Evolutionary conservation across 805 yeast species (phyloP), one percentile per base, ranked within the genome.

Genomic region (Yamadazyma philogaea): DNA sequence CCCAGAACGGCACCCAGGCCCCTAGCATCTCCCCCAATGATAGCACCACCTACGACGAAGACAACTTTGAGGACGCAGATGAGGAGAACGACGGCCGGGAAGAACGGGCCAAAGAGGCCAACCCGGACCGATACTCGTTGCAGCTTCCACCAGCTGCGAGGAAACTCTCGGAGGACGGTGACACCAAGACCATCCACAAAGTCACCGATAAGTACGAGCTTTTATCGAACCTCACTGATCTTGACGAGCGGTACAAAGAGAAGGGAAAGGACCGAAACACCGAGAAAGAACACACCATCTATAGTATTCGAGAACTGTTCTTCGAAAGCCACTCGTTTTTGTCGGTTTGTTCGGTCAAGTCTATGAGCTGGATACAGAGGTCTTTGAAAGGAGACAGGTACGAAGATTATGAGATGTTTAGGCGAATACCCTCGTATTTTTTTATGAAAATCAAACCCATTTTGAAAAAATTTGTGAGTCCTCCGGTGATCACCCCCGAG

Each of bases 291-390:
- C 22, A 32, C 31, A 39, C 42, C 14, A 15, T 39, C 7, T 39
- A 39, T 22, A 31, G 28, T 20, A 12, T 43, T 11, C 15, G 44
- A 20, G 58, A 53, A 31, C 58, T 59, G 21, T 68, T 54, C 42
- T 56, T 60, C 30, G 73, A 71, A 6, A 51, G 62, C 20, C 74
- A 68, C 43, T 66, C 72, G 12, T 56, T 64, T 30, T 42, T 65
- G 40, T 55, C 63, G 26, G 60, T 68, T 4, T 60, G 66, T 36
- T 65, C 72, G 2, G 53, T 56, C 12, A 60, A 61, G 38, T 64
- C 69, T 10, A 43, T 67, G 44, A 54, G 51, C 19, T 67, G 66
- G 64, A 60, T 69, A 30, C 54, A 53, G 20, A 46, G 44, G 7
- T 50, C 55, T 19, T 48, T 69, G 12, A 59, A 61, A 1, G 51